Evolutionary conservation across 139 green algal genomes (phyloP).

Genomic region (Raphidocelis subcapitata): DNA sequence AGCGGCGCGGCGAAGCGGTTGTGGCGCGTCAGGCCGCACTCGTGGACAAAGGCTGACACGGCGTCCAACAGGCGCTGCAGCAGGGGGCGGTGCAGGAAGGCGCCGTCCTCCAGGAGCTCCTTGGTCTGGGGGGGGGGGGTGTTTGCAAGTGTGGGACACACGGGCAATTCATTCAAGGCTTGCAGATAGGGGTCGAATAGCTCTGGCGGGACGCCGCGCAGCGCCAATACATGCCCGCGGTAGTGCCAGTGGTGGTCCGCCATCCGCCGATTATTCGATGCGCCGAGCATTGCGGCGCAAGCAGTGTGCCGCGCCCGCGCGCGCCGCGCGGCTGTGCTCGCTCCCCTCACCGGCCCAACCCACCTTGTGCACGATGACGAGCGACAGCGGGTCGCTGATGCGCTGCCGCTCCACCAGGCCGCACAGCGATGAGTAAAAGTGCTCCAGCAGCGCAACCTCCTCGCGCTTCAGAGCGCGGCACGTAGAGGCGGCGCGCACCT

Average conservation of each 20-base stretch:
- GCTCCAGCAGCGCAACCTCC: slow-evolving; percentile 40
- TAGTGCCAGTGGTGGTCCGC: too few relatives aligned
- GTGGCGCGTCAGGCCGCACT: slow-evolving; percentile 36
- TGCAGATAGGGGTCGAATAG: background rate
- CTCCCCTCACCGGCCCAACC: background rate
- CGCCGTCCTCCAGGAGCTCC: slow-evolving; percentile 47
- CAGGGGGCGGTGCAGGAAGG: slow-evolving; percentile 40
- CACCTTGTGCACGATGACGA: slow-evolving; percentile 59
- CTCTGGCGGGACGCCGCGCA: too few relatives aligned
- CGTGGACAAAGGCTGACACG: slow-evolving; percentile 2
- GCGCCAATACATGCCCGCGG: too few relatives aligned
- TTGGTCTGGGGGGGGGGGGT: slow-evolving; percentile 46
- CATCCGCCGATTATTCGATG: too few relatives aligned
- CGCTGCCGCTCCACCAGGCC: slow-evolving; percentile 57
- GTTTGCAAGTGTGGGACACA: background rate
- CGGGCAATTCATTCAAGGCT: background rate
- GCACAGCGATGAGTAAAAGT: slow-evolving; percentile 64
- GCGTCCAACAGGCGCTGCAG: slow-evolving; percentile 10
- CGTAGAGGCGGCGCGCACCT: background rate
- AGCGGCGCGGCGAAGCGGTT: slow-evolving; percentile 53
- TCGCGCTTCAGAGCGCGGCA: background rate
- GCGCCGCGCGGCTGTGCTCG: too few relatives aligned
- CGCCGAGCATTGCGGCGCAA: background rate
- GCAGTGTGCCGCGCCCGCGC: too few relatives aligned
- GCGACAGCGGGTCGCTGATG: slow-evolving; percentile 52